These are phyloP conservation scores for Hymenoscyphus linearis DNA, from an alignment of 2,329 filamentous ascomycete genomes.

Conservation along the genomic window DNA sequence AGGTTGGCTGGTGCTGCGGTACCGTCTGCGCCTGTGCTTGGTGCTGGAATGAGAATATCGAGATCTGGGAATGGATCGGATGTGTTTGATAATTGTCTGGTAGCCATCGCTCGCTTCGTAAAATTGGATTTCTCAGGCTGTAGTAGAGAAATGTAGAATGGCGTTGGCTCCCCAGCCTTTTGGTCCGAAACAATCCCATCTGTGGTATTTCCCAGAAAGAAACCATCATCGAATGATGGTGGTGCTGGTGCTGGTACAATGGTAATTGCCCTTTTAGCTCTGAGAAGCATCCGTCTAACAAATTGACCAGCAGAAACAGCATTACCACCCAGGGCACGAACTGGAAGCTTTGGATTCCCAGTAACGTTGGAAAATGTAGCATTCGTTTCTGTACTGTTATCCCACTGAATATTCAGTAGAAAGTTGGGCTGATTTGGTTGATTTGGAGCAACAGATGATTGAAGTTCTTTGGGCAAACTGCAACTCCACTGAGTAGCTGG, in stretches of 20 bases:
- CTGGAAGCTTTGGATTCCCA: conserved; percentile 23
- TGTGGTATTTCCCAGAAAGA: conserved; percentile 80
- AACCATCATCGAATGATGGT: conserved; percentile 56
- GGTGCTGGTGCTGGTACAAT: conserved; percentile 42
- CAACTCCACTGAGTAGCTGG: conserved; percentile 82
- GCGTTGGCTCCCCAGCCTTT: conserved; percentile 80
- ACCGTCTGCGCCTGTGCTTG: conserved; percentile 60
- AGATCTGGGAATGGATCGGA: conserved; percentile 36
- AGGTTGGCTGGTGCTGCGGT: conserved; percentile 67
- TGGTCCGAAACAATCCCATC: conserved; percentile 61
- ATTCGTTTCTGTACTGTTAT: conserved; percentile 48
- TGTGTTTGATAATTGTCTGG: conserved; percentile 9
- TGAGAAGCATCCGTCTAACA: conserved; percentile 27
- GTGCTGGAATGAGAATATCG: conserved; percentile 55
- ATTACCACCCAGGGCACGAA: conserved; percentile 25
- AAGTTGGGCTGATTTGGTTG: conserved; percentile 69
- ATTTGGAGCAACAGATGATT: conserved; percentile 57
- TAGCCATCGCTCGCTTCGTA: conserved; percentile 23
- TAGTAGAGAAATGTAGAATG: conserved; percentile 79
- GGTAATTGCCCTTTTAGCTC: conserved; percentile 32
- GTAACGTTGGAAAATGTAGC: conserved; percentile 38
- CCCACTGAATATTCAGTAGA: conserved; percentile 70
- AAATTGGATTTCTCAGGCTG: conserved; percentile 36
- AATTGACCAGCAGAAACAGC: conserved; percentile 31
- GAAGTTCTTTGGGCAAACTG: conserved; percentile 72